These are phyloP conservation scores for Penicillium manginii DNA, from an alignment of 495 filamentous ascomycete species.

Conservation along the genomic window DNA sequence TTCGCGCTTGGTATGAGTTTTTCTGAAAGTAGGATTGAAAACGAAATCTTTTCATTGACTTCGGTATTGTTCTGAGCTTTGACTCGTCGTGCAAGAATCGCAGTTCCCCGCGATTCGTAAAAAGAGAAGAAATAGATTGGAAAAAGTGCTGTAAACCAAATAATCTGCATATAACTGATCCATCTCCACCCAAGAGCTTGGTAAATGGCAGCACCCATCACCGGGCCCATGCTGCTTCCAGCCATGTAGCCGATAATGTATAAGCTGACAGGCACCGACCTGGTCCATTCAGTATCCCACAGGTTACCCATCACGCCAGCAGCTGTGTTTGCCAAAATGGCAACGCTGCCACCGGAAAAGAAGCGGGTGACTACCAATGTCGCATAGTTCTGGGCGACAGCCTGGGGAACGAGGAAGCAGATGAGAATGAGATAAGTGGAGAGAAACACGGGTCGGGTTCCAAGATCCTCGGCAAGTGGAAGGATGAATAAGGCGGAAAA, in stretches of 20 bases:
- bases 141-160: slow-evolving; percentile 44
- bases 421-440: slow-evolving; percentile 46
- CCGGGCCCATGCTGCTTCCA: slow-evolving; percentile 51
- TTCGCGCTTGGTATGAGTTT: slow-evolving; percentile 30
- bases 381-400: slow-evolving; percentile 52
- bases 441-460: slow-evolving; percentile 50
- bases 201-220: slow-evolving; percentile 49
- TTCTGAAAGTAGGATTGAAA: not conserved
- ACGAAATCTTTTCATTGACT: not conserved
- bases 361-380: slow-evolving; percentile 51
- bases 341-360: slow-evolving; percentile 50
- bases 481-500: slow-evolving; percentile 50
- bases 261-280: slow-evolving; percentile 49
- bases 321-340: slow-evolving; percentile 49
- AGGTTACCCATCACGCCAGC: slow-evolving; percentile 52
- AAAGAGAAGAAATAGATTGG: slow-evolving; percentile 44
- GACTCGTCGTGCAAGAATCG: slow-evolving; percentile 43
- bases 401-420: slow-evolving; percentile 51
- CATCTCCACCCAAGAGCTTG: slow-evolving; percentile 48
- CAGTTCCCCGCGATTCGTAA: slow-evolving; percentile 44
- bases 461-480: slow-evolving; percentile 57
- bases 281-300: slow-evolving; percentile 41
- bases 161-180: slow-evolving; percentile 54
- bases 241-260: slow-evolving; percentile 48
- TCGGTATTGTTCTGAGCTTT: slow-evolving; percentile 9